Evolutionary conservation across 768 basidiomycete species (phyloP).

Genomic region (Solioccasus polychromus): DNA sequence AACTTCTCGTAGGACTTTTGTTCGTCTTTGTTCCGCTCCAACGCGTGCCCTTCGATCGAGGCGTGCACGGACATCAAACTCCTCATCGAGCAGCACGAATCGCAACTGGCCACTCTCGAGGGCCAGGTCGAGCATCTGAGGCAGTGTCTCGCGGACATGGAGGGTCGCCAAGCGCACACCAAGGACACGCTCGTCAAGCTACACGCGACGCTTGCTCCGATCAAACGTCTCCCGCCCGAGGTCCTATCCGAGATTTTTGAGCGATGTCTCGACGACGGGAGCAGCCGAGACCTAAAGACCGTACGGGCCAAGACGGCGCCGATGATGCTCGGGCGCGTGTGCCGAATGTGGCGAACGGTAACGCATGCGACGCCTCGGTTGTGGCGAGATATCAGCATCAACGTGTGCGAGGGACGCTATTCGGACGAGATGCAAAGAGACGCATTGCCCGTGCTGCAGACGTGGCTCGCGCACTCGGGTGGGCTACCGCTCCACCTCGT

Average conservation of each 20-base stretch:
- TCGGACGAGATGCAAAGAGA: slow-evolving; percentile 18
- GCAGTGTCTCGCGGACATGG: slow-evolving; percentile 9
- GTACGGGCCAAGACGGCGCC: slow-evolving; percentile 16
- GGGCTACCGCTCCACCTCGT: slow-evolving; percentile 18
- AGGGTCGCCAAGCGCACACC: slow-evolving; percentile 4
- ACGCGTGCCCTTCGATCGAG: slow-evolving; percentile 14
- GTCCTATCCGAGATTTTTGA: slow-evolving; percentile 26
- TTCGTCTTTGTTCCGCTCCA: slow-evolving; percentile 12
- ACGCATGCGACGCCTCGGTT: slow-evolving; percentile 24
- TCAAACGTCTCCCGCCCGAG: slow-evolving; percentile 26
- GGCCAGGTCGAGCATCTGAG: slow-evolving; percentile 7
- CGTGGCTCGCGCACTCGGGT: slow-evolving; percentile 23
- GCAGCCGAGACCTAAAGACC: neutral
- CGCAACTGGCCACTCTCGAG: slow-evolving; percentile 13
- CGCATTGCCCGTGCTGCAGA: slow-evolving; percentile 16
- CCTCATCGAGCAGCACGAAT: slow-evolving; percentile 17
- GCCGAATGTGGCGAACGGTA: slow-evolving; percentile 27
- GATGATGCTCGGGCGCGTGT: slow-evolving; percentile 29
- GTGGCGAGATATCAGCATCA: slow-evolving; percentile 22
- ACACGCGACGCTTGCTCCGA: slow-evolving; percentile 15
- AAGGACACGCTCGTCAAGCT: slow-evolving; percentile 15
- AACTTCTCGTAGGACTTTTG: slow-evolving; percentile 6
- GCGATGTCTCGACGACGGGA: slow-evolving; percentile 12
- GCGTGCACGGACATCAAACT: slow-evolving; percentile 5
- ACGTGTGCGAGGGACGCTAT: slow-evolving; percentile 21